Conservation (phyloP, 352 stramenopile genomes). For the Lagenidium sp. region DNA sequence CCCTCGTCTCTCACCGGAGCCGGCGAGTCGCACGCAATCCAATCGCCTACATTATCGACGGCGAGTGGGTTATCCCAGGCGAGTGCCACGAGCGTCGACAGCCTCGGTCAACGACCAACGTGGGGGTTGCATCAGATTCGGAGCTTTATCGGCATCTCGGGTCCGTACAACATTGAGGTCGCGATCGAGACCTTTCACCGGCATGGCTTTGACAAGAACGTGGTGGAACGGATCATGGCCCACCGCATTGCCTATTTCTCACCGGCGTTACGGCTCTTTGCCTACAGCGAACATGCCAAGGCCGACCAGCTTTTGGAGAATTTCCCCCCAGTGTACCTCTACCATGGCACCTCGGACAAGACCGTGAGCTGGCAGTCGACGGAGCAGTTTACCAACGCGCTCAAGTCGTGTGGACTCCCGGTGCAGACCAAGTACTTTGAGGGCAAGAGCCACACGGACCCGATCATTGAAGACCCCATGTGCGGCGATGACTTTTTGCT, state of each 20-base stretch:
- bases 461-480: slow-evolving; percentile 87
- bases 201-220: slow-evolving; percentile 68
- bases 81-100: slow-evolving; percentile 21
- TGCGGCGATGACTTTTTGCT: slow-evolving; percentile 53
- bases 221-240: slow-evolving; percentile 82
- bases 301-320: slow-evolving; percentile 17
- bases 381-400: slow-evolving; percentile 36
- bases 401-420: slow-evolving; percentile 27
- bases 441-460: slow-evolving; percentile 87
- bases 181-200: slow-evolving; percentile 72
- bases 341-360: slow-evolving; percentile 58
- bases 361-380: slow-evolving; percentile 50
- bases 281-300: slow-evolving; percentile 20
- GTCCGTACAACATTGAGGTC: slow-evolving; percentile 79
- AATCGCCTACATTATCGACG: slow-evolving; percentile 5
- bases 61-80: slow-evolving; percentile 13
- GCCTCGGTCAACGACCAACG: slow-evolving; percentile 25
- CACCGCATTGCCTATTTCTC: slow-evolving; percentile 50
- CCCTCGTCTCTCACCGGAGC: too few species aligned
- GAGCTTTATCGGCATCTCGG: slow-evolving; percentile 83
- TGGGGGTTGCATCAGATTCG: slow-evolving; percentile 60
- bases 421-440: slow-evolving; percentile 67
- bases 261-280: slow-evolving; percentile 30
- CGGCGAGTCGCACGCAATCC: slow-evolving; percentile 2
- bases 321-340: slow-evolving; percentile 48